Evolutionary conservation across 2,329 filamentous ascomycete genomes (phyloP).

Genomic region (Monilinia vaccinii-corymbosi): DNA sequence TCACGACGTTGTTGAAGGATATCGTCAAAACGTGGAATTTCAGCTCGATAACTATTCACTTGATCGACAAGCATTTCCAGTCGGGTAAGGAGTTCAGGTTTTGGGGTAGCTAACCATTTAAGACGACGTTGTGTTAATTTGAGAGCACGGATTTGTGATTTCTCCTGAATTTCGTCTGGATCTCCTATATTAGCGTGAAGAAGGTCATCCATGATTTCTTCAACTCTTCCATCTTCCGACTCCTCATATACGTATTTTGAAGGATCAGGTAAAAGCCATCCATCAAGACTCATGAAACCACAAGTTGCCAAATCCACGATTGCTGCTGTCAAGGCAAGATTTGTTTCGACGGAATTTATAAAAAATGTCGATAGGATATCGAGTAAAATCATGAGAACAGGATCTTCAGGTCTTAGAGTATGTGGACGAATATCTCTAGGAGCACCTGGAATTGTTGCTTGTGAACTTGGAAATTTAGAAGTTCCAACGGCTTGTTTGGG

Average conservation of each 20-base stretch:
- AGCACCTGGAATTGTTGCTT: slow-evolving; percentile 48
- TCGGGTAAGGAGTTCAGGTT: slow-evolving; percentile 46
- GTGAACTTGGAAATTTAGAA: slow-evolving; percentile 45
- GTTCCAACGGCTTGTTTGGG: slow-evolving; percentile 49
- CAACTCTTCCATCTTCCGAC: slow-evolving; percentile 28
- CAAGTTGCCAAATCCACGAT: slow-evolving; percentile 77
- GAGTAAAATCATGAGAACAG: slow-evolving; percentile 54
- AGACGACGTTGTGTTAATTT: slow-evolving; percentile 45
- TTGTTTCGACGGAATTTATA: slow-evolving; percentile 83
- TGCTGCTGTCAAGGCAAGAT: slow-evolving; percentile 76
- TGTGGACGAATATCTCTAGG: slow-evolving; percentile 53
- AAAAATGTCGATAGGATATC: slow-evolving; percentile 74
- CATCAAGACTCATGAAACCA: slow-evolving; percentile 74
- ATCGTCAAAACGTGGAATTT: slow-evolving; percentile 64
- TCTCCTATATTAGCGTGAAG: slow-evolving; percentile 14
- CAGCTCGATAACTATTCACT: slow-evolving; percentile 50
- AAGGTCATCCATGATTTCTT: slow-evolving; percentile 31
- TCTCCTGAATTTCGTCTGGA: slow-evolving; percentile 32
- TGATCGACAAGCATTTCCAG: slow-evolving; percentile 54
- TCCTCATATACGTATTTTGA: slow-evolving; percentile 50
- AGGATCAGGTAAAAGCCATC: slow-evolving; percentile 78
- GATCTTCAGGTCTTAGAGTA: slow-evolving; percentile 53
- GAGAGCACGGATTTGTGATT: slow-evolving; percentile 39
- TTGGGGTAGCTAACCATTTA: slow-evolving; percentile 40
- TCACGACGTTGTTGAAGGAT: slow-evolving; percentile 57